A percentile compares a stretch with the other conserved stretches of the same genome.
These are phyloP conservation scores for Penicillium bialowiezense DNA, from an alignment of 495 filamentous ascomycete genomes.

Conservation along the genomic window DNA sequence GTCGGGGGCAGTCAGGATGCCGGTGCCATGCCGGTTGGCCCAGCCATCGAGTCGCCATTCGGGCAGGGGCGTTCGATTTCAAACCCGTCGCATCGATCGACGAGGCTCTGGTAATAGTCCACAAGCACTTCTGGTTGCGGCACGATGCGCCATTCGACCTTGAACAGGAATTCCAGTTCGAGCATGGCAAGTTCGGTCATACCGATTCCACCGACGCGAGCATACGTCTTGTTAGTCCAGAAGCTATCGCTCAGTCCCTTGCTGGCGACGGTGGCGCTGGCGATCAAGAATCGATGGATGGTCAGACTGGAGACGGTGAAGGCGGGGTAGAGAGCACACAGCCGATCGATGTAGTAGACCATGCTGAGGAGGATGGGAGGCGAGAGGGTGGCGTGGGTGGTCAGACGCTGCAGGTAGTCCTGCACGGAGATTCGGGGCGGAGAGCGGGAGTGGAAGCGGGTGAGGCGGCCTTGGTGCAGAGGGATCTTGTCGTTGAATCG, in stretches of 20 bases:
- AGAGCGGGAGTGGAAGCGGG: constrained; percentile 92
- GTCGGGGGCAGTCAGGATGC: background rate
- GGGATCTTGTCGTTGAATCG: constrained; percentile 88
- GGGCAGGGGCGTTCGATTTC: constrained; percentile 40
- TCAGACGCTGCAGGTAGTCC: constrained; percentile 89
- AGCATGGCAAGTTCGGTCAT: constrained; percentile 83
- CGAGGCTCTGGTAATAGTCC: constrained; percentile 87
- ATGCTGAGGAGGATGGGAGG: constrained; percentile 97
- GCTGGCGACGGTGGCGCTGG: constrained; percentile 89
- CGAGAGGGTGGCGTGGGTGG: constrained; percentile 88
- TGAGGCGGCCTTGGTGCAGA: constrained; percentile 77
- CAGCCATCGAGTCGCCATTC: constrained; percentile 4
- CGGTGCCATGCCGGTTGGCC: constrained; percentile 7
- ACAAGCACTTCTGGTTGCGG: constrained; percentile 89
- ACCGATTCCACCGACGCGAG: constrained; percentile 86
- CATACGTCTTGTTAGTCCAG: constrained; percentile 96
- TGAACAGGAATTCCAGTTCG: constrained; percentile 89
- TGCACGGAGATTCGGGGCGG: constrained; percentile 89
- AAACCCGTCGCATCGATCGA: constrained; percentile 65
- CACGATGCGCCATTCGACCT: constrained; percentile 94
- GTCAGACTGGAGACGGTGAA: constrained; percentile 95
- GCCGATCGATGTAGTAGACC: constrained; percentile 98
- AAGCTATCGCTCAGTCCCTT: constrained; percentile 96
- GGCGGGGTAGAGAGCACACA: constrained; percentile 85
- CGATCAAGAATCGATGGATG: constrained; percentile 95